Percentiles rank a stretch among this genome's conserved stretches.
Evolutionary conservation across 495 filamentous ascomycete species (phyloP).

Genomic region (Aspergillus avenaceus): DNA sequence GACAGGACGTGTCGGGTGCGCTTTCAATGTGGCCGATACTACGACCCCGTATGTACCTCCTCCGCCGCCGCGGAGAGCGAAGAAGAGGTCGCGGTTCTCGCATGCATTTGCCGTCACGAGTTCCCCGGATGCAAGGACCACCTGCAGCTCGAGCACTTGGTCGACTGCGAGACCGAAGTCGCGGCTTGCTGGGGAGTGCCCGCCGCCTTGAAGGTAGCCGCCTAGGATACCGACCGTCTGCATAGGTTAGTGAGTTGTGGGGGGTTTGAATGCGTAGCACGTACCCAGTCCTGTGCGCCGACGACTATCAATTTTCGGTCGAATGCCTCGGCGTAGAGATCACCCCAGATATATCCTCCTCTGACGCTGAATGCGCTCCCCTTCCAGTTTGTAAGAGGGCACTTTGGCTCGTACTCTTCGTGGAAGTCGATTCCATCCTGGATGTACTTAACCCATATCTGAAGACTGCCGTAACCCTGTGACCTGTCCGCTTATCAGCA

Average conservation of each 20-base stretch:
- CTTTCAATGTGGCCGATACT: constrained; percentile 35
- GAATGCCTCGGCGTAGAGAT: constrained; percentile 19
- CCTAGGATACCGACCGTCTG: background rate
- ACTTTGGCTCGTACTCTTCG: constrained; percentile 3
- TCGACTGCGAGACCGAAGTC: constrained; percentile 25
- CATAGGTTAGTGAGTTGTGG: background rate
- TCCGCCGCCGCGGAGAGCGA: constrained; percentile 51
- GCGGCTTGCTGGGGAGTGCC: background rate
- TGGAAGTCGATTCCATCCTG: constrained; percentile 19
- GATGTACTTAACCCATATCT: constrained; percentile 25
- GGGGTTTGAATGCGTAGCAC: background rate
- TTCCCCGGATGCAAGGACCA: constrained; percentile 46
- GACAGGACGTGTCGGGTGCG: constrained; percentile 16
- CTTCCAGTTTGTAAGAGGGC: constrained; percentile 1
- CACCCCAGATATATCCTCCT: constrained; percentile 25
- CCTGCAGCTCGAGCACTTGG: constrained; percentile 28
- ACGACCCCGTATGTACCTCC: constrained; percentile 49
- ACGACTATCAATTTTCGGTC: constrained; percentile 20
- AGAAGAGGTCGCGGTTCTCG: constrained; percentile 54
- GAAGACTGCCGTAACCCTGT: constrained; percentile 23
- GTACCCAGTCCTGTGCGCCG: constrained; percentile 14
- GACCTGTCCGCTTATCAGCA: constrained; percentile 48
- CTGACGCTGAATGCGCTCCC: constrained; percentile 24
- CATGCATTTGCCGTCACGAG: constrained; percentile 40
- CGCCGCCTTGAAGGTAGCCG: background rate